These are phyloP conservation scores for Epichloe gansuensis DNA, from an alignment of 2,329 filamentous ascomycete species.

Conservation along the genomic window DNA sequence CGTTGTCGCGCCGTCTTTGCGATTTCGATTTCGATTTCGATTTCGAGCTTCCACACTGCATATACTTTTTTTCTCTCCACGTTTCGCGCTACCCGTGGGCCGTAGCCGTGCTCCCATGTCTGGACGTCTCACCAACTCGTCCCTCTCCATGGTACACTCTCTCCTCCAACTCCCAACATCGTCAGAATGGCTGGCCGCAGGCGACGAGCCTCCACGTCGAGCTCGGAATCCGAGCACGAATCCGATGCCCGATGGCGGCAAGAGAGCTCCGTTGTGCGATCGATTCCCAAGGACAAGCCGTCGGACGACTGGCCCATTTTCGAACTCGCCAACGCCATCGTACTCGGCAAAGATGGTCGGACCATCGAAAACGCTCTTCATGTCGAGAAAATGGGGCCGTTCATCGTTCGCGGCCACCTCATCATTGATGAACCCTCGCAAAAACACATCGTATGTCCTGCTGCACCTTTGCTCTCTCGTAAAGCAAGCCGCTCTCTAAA, in stretches of 20 bases:
- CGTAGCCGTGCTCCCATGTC: too few species aligned
- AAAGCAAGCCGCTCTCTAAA: not conserved
- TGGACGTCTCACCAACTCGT: too few species aligned
- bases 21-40: not conserved
- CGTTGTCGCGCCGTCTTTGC: not conserved
- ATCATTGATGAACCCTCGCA: conserved; percentile 34
- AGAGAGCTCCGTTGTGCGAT: conserved; percentile 23
- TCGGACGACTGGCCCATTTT: conserved; percentile 49
- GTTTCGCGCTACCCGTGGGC: not conserved
- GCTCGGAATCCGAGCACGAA: conserved; percentile 30
- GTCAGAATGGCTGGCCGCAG: conserved; percentile 26
- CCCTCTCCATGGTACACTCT: not conserved
- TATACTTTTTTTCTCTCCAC: too few species aligned
- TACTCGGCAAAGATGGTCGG: conserved; percentile 41
- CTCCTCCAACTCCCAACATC: not conserved
- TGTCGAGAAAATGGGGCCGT: conserved; percentile 46
- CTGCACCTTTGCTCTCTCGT: not conserved
- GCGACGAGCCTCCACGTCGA: conserved; percentile 33
- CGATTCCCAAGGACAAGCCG: conserved; percentile 15
- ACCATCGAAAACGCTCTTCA: conserved; percentile 49
- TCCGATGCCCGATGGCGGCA: conserved; percentile 21
- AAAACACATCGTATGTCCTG: conserved; percentile 22
- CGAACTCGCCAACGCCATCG: conserved; percentile 45
- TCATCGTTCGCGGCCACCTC: conserved; percentile 48
- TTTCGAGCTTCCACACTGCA: not conserved